Percentiles rank a stretch among this genome's conserved stretches.
Conservation (phyloP, 257 asterid species). For the Dorcoceras hygrometricum region DNA sequence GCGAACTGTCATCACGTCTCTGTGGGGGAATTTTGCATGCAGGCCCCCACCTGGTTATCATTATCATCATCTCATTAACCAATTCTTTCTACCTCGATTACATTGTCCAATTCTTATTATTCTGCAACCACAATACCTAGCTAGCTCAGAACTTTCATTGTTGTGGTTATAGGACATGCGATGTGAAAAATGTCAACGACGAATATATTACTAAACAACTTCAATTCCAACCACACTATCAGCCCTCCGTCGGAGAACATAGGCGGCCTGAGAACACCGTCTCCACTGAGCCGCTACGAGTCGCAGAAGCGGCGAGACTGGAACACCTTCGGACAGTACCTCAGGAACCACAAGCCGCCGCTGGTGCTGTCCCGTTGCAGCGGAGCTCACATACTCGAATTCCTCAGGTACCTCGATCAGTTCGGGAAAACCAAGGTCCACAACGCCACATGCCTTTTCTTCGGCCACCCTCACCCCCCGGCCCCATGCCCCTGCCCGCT, state of each 20-base stretch:
- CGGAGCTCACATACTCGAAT: slow-evolving; percentile 59
- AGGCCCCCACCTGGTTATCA: slow-evolving; percentile 16
- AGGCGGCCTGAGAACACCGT: slow-evolving; percentile 20
- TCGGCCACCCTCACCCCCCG: slow-evolving; percentile 50
- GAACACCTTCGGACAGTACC: slow-evolving; percentile 59
- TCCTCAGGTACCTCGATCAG: slow-evolving; percentile 51
- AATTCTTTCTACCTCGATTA: not conserved
- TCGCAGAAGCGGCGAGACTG: slow-evolving; percentile 64
- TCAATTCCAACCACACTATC: slow-evolving; percentile 21
- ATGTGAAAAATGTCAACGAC: slow-evolving; percentile 10
- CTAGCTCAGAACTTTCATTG: not conserved
- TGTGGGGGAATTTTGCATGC: slow-evolving; percentile 24
- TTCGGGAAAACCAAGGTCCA: slow-evolving; percentile 54
- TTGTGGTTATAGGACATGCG: not conserved
- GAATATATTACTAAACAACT: slow-evolving; percentile 12
- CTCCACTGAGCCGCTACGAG: slow-evolving; percentile 57
- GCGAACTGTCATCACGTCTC: slow-evolving; percentile 50
- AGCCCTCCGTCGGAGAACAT: slow-evolving; percentile 31
- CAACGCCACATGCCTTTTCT: slow-evolving; percentile 41
- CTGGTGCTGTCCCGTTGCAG: slow-evolving; percentile 55
- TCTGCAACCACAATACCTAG: not conserved
- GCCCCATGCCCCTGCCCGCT: slow-evolving; percentile 57
- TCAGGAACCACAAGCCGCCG: slow-evolving; percentile 62
- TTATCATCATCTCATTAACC: not conserved
- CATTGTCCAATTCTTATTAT: not conserved